These are phyloP conservation scores for Decorospora gaudefroyi DNA, from an alignment of 2,329 filamentous ascomycete genomes.

Conservation along the genomic window DNA sequence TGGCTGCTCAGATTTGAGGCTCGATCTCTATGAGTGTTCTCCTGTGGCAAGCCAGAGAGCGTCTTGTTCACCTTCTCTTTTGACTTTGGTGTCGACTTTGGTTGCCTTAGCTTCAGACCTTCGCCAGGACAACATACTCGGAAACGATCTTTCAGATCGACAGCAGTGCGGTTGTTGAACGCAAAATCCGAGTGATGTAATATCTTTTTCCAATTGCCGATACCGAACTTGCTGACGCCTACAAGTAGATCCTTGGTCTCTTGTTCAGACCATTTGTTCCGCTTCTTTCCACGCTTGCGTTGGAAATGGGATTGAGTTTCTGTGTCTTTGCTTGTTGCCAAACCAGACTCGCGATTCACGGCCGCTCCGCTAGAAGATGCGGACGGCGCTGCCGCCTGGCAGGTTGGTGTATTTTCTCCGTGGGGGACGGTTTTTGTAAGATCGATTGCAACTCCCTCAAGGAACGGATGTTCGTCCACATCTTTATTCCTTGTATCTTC, in stretches of 20 bases:
- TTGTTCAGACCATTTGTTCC: conserved; percentile 65
- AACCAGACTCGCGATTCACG: background rate
- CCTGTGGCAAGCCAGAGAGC: background rate
- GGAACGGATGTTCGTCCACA: conserved; percentile 12
- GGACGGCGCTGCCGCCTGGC: conserved; percentile 1
- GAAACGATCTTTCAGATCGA: conserved; percentile 67
- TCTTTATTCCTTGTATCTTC: conserved; percentile 16
- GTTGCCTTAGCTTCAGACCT: conserved; percentile 31
- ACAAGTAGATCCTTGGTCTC: conserved; percentile 63
- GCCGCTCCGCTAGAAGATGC: background rate
- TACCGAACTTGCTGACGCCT: conserved; percentile 64
- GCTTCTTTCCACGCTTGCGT: conserved; percentile 55
- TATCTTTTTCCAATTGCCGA: conserved; percentile 68
- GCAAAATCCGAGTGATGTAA: conserved; percentile 60
- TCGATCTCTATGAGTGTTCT: background rate
- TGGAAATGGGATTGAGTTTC: conserved; percentile 17
- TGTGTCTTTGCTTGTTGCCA: background rate
- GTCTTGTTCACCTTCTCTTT: conserved; percentile 30
- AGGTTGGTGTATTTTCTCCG: background rate
- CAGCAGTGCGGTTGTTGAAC: conserved; percentile 63
- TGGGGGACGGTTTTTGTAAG: conserved; percentile 2
- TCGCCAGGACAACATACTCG: conserved; percentile 58
- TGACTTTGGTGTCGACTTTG: conserved; percentile 52
- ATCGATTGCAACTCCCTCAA: conserved; percentile 2
- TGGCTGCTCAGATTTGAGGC: background rate